Conservation (phyloP, 768 basidiomycete species). For the Phanerochaete sordida region DNA sequence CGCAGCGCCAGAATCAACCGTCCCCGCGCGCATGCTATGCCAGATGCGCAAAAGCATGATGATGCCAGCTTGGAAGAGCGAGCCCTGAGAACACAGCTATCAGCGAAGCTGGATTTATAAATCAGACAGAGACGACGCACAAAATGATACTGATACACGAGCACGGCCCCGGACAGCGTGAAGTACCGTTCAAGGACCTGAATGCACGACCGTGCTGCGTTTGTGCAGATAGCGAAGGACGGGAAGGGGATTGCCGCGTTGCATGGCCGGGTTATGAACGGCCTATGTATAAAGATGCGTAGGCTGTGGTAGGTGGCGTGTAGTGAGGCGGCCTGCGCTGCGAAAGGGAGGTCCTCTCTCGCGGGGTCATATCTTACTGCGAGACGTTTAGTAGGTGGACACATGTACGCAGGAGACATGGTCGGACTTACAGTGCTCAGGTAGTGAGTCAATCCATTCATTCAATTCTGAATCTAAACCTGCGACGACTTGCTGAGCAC, state of each 20-base stretch:
- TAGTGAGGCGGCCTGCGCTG: conserved; percentile 35
- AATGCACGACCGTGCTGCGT: conserved; percentile 40
- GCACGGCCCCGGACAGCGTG: conserved; percentile 13
- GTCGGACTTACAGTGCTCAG: conserved; percentile 43
- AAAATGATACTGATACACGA: conserved; percentile 2
- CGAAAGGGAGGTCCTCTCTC: conserved; percentile 12
- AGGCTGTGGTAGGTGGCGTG: conserved; percentile 41
- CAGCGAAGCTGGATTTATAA: not conserved
- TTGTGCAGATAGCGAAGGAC: conserved; percentile 48
- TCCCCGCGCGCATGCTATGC: no score
- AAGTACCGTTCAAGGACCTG: conserved; percentile 38
- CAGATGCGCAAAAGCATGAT: conserved; percentile 43
- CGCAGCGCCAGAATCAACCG: no score
- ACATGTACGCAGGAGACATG: not conserved
- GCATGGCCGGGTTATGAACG: conserved; percentile 66
- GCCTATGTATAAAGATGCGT: conserved; percentile 71
- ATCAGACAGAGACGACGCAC: not conserved
- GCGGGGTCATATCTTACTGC: conserved; percentile 23
- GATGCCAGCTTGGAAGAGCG: conserved; percentile 44
- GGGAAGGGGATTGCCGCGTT: conserved; percentile 45
- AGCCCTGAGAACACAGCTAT: not conserved
- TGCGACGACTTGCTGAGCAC: conserved; percentile 51
- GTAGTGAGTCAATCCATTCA: conserved; percentile 58
- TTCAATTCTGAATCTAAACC: conserved; percentile 60
- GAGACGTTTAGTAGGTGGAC: not conserved